A percentile compares a stretch with the other conserved stretches of the same genome.
Evolutionary conservation across 768 basidiomycete species (phyloP).

Genomic region (Paxillus ammoniavirescens): DNA sequence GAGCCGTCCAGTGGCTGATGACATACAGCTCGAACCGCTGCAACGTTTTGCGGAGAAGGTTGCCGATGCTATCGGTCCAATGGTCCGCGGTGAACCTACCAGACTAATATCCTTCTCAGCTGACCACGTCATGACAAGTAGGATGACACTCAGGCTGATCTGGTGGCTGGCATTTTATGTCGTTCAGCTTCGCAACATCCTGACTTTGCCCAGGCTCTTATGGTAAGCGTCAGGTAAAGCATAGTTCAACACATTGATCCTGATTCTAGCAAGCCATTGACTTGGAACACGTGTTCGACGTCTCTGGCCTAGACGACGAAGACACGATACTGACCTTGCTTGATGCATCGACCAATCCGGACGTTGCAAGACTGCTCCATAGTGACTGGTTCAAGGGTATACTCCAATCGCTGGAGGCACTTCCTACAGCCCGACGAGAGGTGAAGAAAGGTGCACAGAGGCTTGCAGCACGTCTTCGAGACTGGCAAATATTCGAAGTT

Average conservation of each 20-base stretch:
- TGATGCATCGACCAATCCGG: constrained; percentile 63
- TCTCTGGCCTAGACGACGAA: constrained; percentile 48
- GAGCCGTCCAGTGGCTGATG: constrained; percentile 59
- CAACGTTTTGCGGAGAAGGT: constrained; percentile 56
- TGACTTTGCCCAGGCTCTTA: constrained; percentile 36
- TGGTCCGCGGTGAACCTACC: constrained; percentile 40
- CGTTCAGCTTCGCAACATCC: constrained; percentile 68
- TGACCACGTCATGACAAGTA: constrained; percentile 24
- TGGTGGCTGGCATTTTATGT: constrained; percentile 59
- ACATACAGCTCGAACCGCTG: constrained; percentile 48
- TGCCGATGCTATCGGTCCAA: constrained; percentile 51
- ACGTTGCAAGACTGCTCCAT: constrained; percentile 56
- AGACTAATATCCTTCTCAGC: neutral
- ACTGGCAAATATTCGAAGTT: constrained; percentile 63
- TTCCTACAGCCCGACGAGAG: constrained; percentile 36
- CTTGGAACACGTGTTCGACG: constrained; percentile 51
- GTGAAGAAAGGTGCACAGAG: constrained; percentile 46
- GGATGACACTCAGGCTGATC: constrained; percentile 56
- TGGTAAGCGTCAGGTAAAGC: constrained; percentile 35
- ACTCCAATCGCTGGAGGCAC: constrained; percentile 22
- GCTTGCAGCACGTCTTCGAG: constrained; percentile 48
- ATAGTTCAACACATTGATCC: constrained; percentile 7
- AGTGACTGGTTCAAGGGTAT: constrained; percentile 29
- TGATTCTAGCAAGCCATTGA: constrained; percentile 55
- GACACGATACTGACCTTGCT: constrained; percentile 54